phyloP scores from a whole-genome alignment of 495 filamentous ascomycete species.

The Stereocaulon alpinum region DNA sequence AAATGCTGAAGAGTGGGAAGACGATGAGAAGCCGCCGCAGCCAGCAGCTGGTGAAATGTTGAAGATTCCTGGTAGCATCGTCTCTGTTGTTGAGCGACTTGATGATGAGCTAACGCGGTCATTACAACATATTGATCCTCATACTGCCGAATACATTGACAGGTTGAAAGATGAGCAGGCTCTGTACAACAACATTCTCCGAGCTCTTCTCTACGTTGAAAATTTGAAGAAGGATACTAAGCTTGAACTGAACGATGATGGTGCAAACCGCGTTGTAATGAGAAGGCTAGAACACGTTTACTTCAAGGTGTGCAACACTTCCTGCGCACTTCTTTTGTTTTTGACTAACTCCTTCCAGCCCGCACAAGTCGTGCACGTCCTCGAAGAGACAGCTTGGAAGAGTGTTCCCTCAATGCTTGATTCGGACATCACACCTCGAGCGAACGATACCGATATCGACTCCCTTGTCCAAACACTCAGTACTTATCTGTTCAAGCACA shows the following conservation, averaged over 20 bases:
- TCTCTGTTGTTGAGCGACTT: slow-evolving; percentile 88
- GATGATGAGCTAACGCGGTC: slow-evolving; percentile 97
- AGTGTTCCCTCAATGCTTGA: slow-evolving; percentile 59
- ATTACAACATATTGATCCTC: slow-evolving; percentile 91
- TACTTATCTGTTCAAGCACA: slow-evolving; percentile 88
- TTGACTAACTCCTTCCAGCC: slow-evolving; percentile 44
- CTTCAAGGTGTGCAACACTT: slow-evolving; percentile 63
- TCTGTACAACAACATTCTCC: slow-evolving; percentile 87
- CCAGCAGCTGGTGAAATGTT: slow-evolving; percentile 61
- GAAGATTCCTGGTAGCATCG: slow-evolving; percentile 84
- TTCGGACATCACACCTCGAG: slow-evolving; percentile 70
- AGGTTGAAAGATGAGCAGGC: slow-evolving; percentile 80
- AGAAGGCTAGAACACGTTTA: slow-evolving; percentile 92
- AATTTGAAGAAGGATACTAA: slow-evolving; percentile 57
- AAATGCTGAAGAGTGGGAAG: slow-evolving; percentile 95
- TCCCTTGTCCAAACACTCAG: slow-evolving; percentile 76
- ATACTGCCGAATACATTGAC: slow-evolving; percentile 98
- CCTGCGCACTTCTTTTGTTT: not conserved
- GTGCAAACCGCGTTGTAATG: slow-evolving; percentile 83
- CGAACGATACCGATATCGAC: slow-evolving; percentile 49
- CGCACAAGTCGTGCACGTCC: slow-evolving; percentile 78
- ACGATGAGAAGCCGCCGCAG: slow-evolving; percentile 84
- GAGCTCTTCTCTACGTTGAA: slow-evolving; percentile 79
- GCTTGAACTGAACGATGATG: slow-evolving; percentile 68
- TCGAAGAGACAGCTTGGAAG: slow-evolving; percentile 90